Percentiles rank a stretch among this genome's conserved stretches.
Evolutionary conservation across 2,329 filamentous ascomycete genomes (phyloP).

Genomic region (Talaromyces sp.): DNA sequence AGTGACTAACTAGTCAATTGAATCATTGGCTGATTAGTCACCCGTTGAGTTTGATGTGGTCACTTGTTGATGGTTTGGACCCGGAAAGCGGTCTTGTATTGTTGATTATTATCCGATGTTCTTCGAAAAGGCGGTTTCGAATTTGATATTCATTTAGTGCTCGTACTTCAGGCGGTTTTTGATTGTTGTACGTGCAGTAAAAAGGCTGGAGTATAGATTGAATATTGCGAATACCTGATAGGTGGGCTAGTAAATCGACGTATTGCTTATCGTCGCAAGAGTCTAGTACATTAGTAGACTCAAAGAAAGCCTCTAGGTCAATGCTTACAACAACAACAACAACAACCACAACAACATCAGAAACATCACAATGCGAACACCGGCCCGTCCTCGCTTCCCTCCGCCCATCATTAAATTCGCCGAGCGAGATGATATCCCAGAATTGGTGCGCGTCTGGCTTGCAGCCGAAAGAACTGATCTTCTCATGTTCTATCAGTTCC

Average conservation of each 20-base stretch:
- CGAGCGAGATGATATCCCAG: conserved; percentile 1
- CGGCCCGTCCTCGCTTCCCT: neutral
- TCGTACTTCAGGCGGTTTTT: neutral
- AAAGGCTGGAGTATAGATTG: neutral
- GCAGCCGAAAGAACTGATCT: conserved; percentile 1
- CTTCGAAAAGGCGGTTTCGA: neutral
- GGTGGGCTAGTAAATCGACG: neutral
- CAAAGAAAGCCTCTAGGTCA: neutral
- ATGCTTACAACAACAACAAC: neutral
- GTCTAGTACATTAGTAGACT: neutral
- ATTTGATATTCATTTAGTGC: neutral
- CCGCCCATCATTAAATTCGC: conserved; percentile 1
- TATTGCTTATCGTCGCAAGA: neutral
- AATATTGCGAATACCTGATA: neutral
- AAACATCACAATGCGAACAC: neutral
- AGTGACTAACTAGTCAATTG: neutral
- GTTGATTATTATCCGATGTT: neutral
- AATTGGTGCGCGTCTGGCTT: neutral
- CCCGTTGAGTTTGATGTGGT: neutral
- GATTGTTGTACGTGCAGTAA: neutral
- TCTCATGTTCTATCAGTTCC: conserved; percentile 7
- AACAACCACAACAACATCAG: no score
- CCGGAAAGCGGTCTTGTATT: neutral
- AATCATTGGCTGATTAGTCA: neutral
- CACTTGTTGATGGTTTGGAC: neutral